phyloP scores from a whole-genome alignment of 1,284 basidiomycete genomes.

The Cutaneotrichosporon sp. region DNA sequence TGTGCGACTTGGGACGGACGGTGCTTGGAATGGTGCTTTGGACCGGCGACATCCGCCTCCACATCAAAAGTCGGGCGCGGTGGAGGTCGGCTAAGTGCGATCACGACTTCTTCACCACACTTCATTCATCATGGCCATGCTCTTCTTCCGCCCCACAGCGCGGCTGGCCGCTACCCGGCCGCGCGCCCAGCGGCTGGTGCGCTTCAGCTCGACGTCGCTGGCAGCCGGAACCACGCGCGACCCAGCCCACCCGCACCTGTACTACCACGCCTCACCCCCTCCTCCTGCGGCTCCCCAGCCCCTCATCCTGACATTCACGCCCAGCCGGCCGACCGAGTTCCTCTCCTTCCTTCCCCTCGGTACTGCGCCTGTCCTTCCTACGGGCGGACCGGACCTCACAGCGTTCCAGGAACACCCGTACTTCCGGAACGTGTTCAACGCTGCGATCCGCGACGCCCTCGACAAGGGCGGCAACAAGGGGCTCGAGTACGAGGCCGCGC shows the following conservation, averaged over 20 bases:
- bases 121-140: background rate
- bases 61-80: background rate
- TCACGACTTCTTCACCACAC: background rate
- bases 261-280: conserved; percentile 36
- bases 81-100: conserved; percentile 7
- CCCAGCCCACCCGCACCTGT: conserved; percentile 43
- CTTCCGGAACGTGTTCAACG: conserved; percentile 33
- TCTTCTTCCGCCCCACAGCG: background rate
- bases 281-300: background rate
- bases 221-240: conserved; percentile 22
- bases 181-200: background rate
- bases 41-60: background rate
- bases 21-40: background rate
- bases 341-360: conserved; percentile 6
- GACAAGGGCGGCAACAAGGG: conserved; percentile 28
- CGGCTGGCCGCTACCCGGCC: background rate
- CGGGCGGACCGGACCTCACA: background rate
- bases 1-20: background rate
- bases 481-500: conserved; percentile 45
- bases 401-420: conserved; percentile 4
- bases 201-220: background rate
- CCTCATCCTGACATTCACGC: conserved; percentile 8
- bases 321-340: background rate
- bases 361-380: background rate
- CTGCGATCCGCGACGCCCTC: conserved; percentile 32